Base-by-base conservation (phyloP, 225 moss, liverwort and hornwort genomes). In the Ulota crispa region DNA sequence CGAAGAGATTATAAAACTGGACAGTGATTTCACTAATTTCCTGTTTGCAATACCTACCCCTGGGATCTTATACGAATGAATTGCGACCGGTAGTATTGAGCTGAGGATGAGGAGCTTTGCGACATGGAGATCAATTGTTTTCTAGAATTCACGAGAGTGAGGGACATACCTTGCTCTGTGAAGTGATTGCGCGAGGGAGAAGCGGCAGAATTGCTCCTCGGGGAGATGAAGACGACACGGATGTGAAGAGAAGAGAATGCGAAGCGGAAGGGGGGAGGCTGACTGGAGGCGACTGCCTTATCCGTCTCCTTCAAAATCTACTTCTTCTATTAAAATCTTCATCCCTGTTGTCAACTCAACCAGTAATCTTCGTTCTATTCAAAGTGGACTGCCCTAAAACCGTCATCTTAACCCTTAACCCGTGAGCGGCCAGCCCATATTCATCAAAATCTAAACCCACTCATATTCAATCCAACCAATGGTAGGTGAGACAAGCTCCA, bases 241-340 rank as follows among this genome's bases (percentile, higher is more conserved):
- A 41, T 55, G 41, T 4, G 34, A 34, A 32, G 32, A 32, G 55
- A 24, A 43, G 67, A 27, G 67, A 28, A 34, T 11, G 73, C 20
- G 73, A 28, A 28, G 78, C 9, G 30, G 43, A 18, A 18, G 12
- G 27, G 3, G 16, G 1, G 16, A 7, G 56, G 9, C 26, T 2
- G 26, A 2, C 4, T 3, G 16, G 47, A 27, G 60, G 2, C 4
- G 37, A 31, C 55, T 54, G 24, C 64, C 80, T 85, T 81, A 85
- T 81, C 78, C 78, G n/a, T 57, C 70, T 8, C 43, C 41, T 67
- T 32, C 67, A 2, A 30, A 19, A 45, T 75, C 74, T 75, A 74
- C n/a, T 12, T 11, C 0, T 31, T 11, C 4, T 11, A 13, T 31
- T 24, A 13, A 80, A 56, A 32, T 57, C 54, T 54, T 21, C 56